phyloP scores from a whole-genome alignment of 2,329 filamentous ascomycete genomes.

The Apiospora pterosperma region DNA sequence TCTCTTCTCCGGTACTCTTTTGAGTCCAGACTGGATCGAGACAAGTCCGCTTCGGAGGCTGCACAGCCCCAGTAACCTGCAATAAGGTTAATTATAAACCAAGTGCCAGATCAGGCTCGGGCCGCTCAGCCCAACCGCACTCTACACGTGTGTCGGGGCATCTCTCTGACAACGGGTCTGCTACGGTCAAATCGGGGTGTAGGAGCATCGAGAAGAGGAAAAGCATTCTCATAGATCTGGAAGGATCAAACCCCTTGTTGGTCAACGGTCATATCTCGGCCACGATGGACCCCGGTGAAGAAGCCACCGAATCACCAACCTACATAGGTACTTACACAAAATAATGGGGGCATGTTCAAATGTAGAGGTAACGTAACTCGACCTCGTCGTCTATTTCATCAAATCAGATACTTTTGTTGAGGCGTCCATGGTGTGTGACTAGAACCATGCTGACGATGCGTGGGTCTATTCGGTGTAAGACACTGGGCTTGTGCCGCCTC shows the following conservation, averaged over 20 bases:
- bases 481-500: neutral
- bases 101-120: neutral
- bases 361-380: neutral
- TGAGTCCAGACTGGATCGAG: neutral
- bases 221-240: neutral
- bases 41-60: neutral
- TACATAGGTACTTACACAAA: too few relatives aligned
- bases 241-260: neutral
- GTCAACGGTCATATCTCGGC: neutral
- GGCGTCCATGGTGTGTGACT: neutral
- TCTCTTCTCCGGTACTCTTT: neutral
- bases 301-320: neutral
- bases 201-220: neutral
- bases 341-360: too few relatives aligned
- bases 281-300: neutral
- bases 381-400: neutral
- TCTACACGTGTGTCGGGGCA: neutral
- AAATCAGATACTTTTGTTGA: neutral
- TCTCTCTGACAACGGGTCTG: neutral
- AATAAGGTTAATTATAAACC: neutral
- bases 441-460: neutral
- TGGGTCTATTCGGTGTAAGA: neutral
- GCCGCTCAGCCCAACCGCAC: neutral
- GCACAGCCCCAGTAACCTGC: neutral
- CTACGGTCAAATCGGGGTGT: neutral